A percentile compares a stretch with the other conserved stretches of the same genome.
phyloP scores from a whole-genome alignment of 495 filamentous ascomycete genomes.

The Echria macrotheca region DNA sequence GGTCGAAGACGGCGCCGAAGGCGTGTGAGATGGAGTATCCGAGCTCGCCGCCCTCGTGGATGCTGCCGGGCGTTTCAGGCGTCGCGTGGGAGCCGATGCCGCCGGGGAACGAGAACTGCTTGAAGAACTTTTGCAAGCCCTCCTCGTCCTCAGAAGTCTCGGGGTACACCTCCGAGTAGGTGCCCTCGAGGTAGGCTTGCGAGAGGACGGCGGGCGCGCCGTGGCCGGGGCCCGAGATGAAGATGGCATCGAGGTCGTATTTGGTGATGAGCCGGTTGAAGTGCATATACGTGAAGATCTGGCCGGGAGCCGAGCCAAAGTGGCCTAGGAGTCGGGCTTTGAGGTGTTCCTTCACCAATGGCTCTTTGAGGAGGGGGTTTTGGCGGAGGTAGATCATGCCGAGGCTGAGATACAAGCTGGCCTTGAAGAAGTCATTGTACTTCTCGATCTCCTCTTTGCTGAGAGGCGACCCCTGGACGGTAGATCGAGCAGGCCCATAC shows the following conservation, averaged over 20 bases:
- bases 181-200: slow-evolving; percentile 67
- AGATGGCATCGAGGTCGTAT: slow-evolving; percentile 63
- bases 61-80: slow-evolving; percentile 65
- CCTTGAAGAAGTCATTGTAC: slow-evolving; percentile 62
- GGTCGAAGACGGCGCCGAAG: slow-evolving; percentile 66
- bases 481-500: slow-evolving; percentile 61
- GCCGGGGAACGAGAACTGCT: slow-evolving; percentile 72
- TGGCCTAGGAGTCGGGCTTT: slow-evolving; percentile 67
- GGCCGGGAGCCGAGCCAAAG: slow-evolving; percentile 68
- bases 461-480: slow-evolving; percentile 52
- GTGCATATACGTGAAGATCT: slow-evolving; percentile 71
- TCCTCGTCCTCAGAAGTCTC: slow-evolving; percentile 58
- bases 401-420: slow-evolving; percentile 64
- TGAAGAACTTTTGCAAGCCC: slow-evolving; percentile 66
- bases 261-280: slow-evolving; percentile 74
- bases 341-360: slow-evolving; percentile 56
- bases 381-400: slow-evolving; percentile 70
- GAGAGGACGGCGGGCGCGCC: slow-evolving; percentile 65
- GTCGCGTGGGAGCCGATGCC: slow-evolving; percentile 69
- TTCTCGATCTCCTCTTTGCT: slow-evolving; percentile 58
- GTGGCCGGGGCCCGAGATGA: slow-evolving; percentile 67
- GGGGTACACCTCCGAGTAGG: slow-evolving; percentile 68
- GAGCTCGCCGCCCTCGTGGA: slow-evolving; percentile 73
- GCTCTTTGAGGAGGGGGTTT: slow-evolving; percentile 61
- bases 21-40: slow-evolving; percentile 71